A percentile compares a stretch with the other conserved stretches of the same genome.
phyloP scores from a whole-genome alignment of 2,329 filamentous ascomycete genomes.

The Cytospora piceicola region DNA sequence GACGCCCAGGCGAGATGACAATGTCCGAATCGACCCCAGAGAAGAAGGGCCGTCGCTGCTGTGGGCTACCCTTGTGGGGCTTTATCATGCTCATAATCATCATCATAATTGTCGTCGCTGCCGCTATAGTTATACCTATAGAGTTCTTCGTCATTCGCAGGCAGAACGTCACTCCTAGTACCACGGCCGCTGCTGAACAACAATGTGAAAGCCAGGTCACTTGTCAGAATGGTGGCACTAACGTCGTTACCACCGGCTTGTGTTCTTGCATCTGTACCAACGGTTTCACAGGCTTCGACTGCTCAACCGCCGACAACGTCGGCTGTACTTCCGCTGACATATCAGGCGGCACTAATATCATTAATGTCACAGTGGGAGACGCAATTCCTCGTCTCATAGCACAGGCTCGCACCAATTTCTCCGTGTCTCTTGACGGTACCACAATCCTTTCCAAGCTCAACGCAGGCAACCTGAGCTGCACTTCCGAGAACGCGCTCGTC shows the following conservation, averaged over 20 bases:
- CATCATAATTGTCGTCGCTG: constrained; percentile 72
- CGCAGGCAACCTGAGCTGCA: constrained; percentile 74
- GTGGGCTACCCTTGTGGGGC: constrained; percentile 80
- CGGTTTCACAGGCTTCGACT: constrained; percentile 72
- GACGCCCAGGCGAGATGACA: constrained; percentile 4
- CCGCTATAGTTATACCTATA: constrained; percentile 79
- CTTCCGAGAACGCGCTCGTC: constrained; percentile 83
- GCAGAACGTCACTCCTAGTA: constrained; percentile 36
- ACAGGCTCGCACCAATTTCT: constrained; percentile 69
- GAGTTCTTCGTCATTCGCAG: constrained; percentile 66
- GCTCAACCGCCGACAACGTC: constrained; percentile 49
- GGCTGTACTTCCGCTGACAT: constrained; percentile 60
- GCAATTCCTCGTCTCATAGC: constrained; percentile 76
- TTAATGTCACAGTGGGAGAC: constrained; percentile 79
- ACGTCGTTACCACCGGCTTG: constrained; percentile 65
- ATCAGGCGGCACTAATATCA: constrained; percentile 45
- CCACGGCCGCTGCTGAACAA: constrained; percentile 33
- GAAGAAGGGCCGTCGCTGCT: constrained; percentile 66
- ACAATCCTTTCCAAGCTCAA: constrained; percentile 78
- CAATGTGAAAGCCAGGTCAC: constrained; percentile 64
- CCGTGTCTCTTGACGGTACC: constrained; percentile 72
- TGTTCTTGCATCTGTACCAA: constrained; percentile 91
- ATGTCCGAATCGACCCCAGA: constrained; percentile 33
- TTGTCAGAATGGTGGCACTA: constrained; percentile 82
- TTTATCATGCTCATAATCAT: constrained; percentile 70